Evolutionary conservation across 176 grass and related monocot species (phyloP).

Genomic region (Cenchrus purpureus): DNA sequence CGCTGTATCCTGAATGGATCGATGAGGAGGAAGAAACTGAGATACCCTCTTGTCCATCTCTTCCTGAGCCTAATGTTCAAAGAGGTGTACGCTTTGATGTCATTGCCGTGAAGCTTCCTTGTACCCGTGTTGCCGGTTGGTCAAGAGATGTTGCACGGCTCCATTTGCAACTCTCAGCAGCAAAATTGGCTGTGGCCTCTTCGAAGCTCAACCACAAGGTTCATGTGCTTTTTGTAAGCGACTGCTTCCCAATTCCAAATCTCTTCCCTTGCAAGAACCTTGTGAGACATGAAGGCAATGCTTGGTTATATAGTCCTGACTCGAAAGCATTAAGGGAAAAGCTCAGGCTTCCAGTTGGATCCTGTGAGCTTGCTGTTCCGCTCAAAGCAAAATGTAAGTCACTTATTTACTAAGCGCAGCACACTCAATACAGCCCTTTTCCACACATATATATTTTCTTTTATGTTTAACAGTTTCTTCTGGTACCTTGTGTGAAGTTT

Average conservation of each 20-base stretch:
- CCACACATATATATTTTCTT: not conserved
- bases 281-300: slow-evolving; percentile 73
- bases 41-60: slow-evolving; percentile 54
- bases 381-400: slow-evolving; percentile 82
- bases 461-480: slow-evolving; percentile 24
- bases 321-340: slow-evolving; percentile 69
- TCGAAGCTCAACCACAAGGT: slow-evolving; percentile 45
- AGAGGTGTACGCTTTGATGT: slow-evolving; percentile 58
- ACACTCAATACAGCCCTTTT: not conserved
- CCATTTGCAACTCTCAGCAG: slow-evolving; percentile 84
- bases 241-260: slow-evolving; percentile 84
- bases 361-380: slow-evolving; percentile 83
- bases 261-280: slow-evolving; percentile 88
- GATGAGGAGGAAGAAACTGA: slow-evolving; percentile 82
- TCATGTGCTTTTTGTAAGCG: slow-evolving; percentile 78
- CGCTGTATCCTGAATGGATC: slow-evolving; percentile 92
- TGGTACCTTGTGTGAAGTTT: not conserved
- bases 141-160: slow-evolving; percentile 84
- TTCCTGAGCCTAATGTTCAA: slow-evolving; percentile 62
- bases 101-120: slow-evolving; percentile 71
- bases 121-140: slow-evolving; percentile 61
- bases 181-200: slow-evolving; percentile 68
- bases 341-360: slow-evolving; percentile 82
- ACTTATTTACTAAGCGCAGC: not conserved
- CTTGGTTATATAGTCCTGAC: slow-evolving; percentile 82